A percentile compares a stretch with the other conserved stretches of the same genome.
Evolutionary conservation across 192 early-diverging fungal genomes (phyloP).

Genomic region (Rhizophlyctis rosea): DNA sequence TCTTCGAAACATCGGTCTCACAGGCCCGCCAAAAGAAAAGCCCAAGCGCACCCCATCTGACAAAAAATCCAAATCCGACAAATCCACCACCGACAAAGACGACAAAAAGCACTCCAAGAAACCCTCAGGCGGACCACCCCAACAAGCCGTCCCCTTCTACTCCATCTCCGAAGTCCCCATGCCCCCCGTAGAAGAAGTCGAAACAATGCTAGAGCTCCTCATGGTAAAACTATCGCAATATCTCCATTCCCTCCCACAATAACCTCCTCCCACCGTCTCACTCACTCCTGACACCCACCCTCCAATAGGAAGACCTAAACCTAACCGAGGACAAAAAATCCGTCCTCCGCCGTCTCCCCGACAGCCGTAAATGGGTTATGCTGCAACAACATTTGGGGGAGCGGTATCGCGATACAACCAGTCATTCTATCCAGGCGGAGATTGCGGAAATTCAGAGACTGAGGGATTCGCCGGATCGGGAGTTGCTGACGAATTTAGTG

Average conservation of each 20-base stretch:
- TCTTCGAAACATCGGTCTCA: too few relatives aligned
- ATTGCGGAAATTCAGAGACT: slow-evolving; percentile 45
- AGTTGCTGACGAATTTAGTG: slow-evolving; percentile 40
- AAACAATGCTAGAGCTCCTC: slow-evolving; percentile 50
- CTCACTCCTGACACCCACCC: background rate
- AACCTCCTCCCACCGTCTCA: background rate
- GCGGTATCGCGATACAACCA: slow-evolving; percentile 38
- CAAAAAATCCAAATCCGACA: too few relatives aligned
- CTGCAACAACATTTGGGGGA: slow-evolving; percentile 46
- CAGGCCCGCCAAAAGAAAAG: too few relatives aligned
- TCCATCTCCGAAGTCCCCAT: slow-evolving; percentile 19
- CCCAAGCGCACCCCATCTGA: too few relatives aligned
- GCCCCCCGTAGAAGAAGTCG: slow-evolving; percentile 38
- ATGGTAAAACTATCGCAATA: slow-evolving; percentile 31
- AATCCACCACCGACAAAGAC: too few relatives aligned
- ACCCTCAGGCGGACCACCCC: too few relatives aligned
- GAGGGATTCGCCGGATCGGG: slow-evolving; percentile 31
- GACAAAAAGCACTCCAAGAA: too few relatives aligned
- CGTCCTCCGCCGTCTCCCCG: slow-evolving; percentile 35
- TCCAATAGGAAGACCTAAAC: slow-evolving; percentile 46
- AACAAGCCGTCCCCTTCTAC: too few relatives aligned
- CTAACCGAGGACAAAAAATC: slow-evolving; percentile 51
- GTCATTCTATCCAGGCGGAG: slow-evolving; percentile 37
- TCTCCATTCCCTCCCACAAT: background rate
- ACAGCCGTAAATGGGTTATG: slow-evolving; percentile 52